Base-by-base conservation (phyloP, 495 filamentous ascomycete genomes). In the Aspergillus sparsus region DNA sequence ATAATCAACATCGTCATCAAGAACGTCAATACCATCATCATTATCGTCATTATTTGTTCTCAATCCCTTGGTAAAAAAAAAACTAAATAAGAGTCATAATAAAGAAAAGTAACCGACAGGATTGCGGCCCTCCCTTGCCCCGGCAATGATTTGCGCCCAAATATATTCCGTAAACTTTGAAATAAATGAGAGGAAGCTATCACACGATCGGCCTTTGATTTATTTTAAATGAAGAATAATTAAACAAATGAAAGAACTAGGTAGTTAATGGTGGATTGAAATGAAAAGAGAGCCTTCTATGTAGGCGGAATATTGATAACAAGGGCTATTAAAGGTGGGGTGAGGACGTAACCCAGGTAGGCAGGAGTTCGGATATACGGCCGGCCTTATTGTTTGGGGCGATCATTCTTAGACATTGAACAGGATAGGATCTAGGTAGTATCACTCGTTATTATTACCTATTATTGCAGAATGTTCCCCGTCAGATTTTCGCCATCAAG, bases 121-220 rank as follows among this genome's bases (percentile, higher is more conserved):
- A 10, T 49, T 15, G 0, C n/a, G 21, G 21, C 3, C 21, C 21
- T 3, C 21, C 21, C 21, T 27, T 27, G 21, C 21, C 21, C 57
- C 57, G 49, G 49, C 46, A 36, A 60, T 49, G 58, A 49, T 60
- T 39, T 60, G 58, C 51, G 37, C 12, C 21, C 49, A 49, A 32
- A 49, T 60, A 60, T 46, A 46, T 44, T 54, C 39, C 57, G 50
- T 46, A 32, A 44, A 39, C 13, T 18, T 21, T 31, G 41, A 44
- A 45, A 32, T 12, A 11, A 53, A 16, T 12, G 8, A 32, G 35
- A 16, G 46, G 49, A 50, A 13, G 18, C 39, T 50, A 46, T 56
- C 51, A n/a, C 44, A 41, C 4, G 37, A 41, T 9, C 37, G 3
- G 21, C 3, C 21, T 27, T 27, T 3, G 21, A 3, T 27, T 27